phyloP scores from a whole-genome alignment of 2,329 filamentous ascomycete species.

The Colletotrichum sp. region DNA sequence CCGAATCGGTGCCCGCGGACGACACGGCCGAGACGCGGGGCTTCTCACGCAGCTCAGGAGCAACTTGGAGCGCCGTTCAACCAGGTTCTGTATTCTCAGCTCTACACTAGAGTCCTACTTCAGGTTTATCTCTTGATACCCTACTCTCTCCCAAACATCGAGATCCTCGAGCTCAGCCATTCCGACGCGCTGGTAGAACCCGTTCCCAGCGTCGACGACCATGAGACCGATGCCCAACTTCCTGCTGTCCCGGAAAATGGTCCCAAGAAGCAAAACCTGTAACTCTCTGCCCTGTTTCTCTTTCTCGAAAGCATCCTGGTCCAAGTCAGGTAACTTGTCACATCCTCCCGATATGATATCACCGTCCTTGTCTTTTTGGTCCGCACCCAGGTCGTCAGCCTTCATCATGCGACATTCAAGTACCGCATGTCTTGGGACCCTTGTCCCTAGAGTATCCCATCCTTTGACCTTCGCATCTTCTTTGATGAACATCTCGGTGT shows the following conservation, averaged over 20 bases:
- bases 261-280: not conserved
- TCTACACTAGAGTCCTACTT: not conserved
- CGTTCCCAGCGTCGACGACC: not conserved
- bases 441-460: not conserved
- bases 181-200: not conserved
- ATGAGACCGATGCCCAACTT: not conserved
- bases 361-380: not conserved
- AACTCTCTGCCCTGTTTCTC: not conserved
- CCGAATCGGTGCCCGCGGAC: not conserved
- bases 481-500: not conserved
- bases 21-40: not conserved
- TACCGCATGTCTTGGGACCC: not conserved
- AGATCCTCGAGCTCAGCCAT: not conserved
- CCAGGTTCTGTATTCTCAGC: rapidly evolving
- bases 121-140: not conserved
- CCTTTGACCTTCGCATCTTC: not conserved
- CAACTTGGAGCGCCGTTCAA: not conserved
- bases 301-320: not conserved
- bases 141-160: not conserved
- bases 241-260: too few species aligned
- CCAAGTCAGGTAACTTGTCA: not conserved
- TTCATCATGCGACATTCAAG: not conserved
- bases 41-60: not conserved
- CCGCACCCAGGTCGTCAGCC: not conserved
- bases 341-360: not conserved